A percentile compares a stretch with the other conserved stretches of the same genome.
These are phyloP conservation scores for Hygrocybe punicea DNA, from an alignment of 768 basidiomycete species.

Conservation along the genomic window DNA sequence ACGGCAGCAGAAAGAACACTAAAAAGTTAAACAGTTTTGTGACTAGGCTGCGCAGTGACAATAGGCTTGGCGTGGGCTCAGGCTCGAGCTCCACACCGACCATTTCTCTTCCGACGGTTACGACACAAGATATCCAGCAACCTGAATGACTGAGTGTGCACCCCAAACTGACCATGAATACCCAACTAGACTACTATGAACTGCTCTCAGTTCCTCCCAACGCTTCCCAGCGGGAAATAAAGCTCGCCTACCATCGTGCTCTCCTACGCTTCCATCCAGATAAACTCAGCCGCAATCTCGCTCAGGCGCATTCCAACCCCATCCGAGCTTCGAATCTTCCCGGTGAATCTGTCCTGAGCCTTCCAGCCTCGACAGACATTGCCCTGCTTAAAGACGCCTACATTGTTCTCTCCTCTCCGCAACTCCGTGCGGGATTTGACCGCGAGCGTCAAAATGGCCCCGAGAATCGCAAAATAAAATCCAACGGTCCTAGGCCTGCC, in stretches of 20 bases:
- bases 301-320: background rate
- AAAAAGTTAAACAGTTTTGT: no score
- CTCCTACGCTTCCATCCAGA: slow-evolving; percentile 64
- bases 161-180: background rate
- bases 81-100: background rate
- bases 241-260: slow-evolving; percentile 62
- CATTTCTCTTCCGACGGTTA: background rate
- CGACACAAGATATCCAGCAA: background rate
- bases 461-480: background rate
- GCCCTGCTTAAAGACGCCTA: slow-evolving; percentile 67
- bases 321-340: background rate
- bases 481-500: slow-evolving; percentile 60
- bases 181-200: slow-evolving; percentile 50
- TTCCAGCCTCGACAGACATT: slow-evolving; percentile 27
- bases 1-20: background rate
- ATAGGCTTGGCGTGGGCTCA: background rate
- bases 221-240: slow-evolving; percentile 56
- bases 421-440: slow-evolving; percentile 54
- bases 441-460: slow-evolving; percentile 4
- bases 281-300: slow-evolving; percentile 20
- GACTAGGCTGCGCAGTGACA: no score
- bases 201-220: slow-evolving; percentile 51
- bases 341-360: no score
- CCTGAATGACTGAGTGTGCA: background rate
- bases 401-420: slow-evolving; percentile 50